Percentiles rank a stretch among this genome's conserved stretches.
phyloP scores from a whole-genome alignment of 345 rosid species.

The Streptanthus diversifolius region DNA sequence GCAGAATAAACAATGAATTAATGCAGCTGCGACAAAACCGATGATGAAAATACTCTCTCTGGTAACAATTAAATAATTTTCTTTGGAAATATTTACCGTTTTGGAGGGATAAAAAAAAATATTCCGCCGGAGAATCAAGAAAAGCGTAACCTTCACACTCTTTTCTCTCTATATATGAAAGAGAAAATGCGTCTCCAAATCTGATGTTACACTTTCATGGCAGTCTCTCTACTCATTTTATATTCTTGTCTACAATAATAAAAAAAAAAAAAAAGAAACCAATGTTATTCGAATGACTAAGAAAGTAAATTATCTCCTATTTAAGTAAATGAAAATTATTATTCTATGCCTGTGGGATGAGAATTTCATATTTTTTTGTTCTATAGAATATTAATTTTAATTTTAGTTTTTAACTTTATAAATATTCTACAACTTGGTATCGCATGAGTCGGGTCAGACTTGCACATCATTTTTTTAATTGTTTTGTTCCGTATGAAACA shows the following conservation, averaged over 20 bases:
- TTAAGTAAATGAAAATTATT: background rate
- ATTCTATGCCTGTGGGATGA: background rate
- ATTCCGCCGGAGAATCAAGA: conserved; percentile 2
- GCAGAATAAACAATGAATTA: no score
- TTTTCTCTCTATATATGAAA: background rate
- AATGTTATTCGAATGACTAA: background rate
- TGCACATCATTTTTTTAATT: background rate
- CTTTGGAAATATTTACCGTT: background rate
- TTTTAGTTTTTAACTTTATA: background rate
- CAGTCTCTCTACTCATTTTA: background rate
- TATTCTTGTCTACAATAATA: no score
- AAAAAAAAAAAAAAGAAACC: background rate
- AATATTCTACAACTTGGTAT: background rate
- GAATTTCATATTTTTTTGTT: background rate
- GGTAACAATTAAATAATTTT: background rate
- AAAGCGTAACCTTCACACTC: background rate
- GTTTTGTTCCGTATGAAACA: background rate
- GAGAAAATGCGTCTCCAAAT: background rate
- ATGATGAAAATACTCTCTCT: no score
- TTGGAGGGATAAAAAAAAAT: background rate
- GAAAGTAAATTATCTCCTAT: background rate
- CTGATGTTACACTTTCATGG: conserved; percentile 6
- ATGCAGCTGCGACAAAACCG: background rate
- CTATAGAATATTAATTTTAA: background rate
- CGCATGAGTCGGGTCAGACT: conserved; percentile 9